These are phyloP conservation scores for Rhizopogon roseolus DNA, from an alignment of 768 basidiomycete species.

Conservation along the genomic window DNA sequence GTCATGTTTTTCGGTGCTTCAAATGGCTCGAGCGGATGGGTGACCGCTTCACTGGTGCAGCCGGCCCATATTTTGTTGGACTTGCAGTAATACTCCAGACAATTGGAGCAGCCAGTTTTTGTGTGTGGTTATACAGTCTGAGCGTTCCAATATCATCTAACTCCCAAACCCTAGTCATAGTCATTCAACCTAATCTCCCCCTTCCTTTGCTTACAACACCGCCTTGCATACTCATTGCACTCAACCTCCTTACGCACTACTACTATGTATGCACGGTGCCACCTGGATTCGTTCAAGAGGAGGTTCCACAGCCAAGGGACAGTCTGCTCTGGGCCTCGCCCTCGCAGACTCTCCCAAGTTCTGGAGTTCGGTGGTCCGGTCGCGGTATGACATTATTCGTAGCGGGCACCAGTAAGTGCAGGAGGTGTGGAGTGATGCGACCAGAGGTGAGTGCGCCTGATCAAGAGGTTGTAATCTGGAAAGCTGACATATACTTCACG, in stretches of 20 bases:
- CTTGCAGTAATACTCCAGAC: slow-evolving; percentile 74
- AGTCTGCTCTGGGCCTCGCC: slow-evolving; percentile 56
- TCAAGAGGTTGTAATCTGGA: not conserved
- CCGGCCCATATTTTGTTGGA: slow-evolving; percentile 85
- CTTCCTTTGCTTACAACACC: slow-evolving; percentile 59
- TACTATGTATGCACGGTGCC: slow-evolving; percentile 75
- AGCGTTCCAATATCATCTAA: not conserved
- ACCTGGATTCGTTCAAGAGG: slow-evolving; percentile 77
- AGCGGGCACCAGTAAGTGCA: slow-evolving; percentile 56
- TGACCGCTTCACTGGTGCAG: slow-evolving; percentile 82
- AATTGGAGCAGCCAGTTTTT: slow-evolving; percentile 71
- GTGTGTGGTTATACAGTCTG: slow-evolving; percentile 42
- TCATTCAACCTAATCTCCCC: slow-evolving; percentile 64
- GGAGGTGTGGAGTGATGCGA: slow-evolving; percentile 60
- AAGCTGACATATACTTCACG: slow-evolving; percentile 11
- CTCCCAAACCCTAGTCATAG: slow-evolving; percentile 54
- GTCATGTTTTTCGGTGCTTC: slow-evolving; percentile 50
- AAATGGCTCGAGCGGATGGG: slow-evolving; percentile 65
- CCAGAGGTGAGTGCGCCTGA: slow-evolving; percentile 61
- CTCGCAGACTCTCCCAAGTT: slow-evolving; percentile 11
- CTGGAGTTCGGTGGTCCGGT: slow-evolving; percentile 47
- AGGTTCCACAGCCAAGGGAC: slow-evolving; percentile 34
- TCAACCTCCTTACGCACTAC: slow-evolving; percentile 81
- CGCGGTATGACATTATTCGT: slow-evolving; percentile 43
- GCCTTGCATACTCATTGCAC: slow-evolving; percentile 65